Conservation (phyloP, 768 basidiomycete species). For the Termitomyces sp. region DNA sequence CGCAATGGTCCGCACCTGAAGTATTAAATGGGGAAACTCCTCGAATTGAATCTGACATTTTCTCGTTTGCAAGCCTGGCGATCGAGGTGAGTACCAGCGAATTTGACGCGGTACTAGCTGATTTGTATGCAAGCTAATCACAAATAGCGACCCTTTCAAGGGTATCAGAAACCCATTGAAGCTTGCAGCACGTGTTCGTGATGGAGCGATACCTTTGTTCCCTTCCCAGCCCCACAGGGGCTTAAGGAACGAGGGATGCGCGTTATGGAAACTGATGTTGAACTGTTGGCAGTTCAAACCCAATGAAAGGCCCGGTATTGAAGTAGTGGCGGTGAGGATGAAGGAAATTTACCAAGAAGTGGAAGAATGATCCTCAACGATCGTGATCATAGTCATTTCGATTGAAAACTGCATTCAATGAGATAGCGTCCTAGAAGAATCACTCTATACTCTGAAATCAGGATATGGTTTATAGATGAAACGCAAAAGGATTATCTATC, state of each 20-base stretch:
- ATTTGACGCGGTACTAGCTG: background rate
- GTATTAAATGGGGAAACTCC: background rate
- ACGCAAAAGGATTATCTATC: background rate
- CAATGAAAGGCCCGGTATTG: background rate
- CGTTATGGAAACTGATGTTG: background rate
- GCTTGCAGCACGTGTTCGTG: background rate
- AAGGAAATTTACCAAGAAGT: background rate
- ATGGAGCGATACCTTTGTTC: background rate
- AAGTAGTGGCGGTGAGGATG: background rate
- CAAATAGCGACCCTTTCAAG: background rate
- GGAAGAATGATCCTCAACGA: background rate
- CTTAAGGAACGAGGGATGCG: background rate
- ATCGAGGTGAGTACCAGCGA: background rate
- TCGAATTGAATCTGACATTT: background rate
- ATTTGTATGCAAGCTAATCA: background rate
- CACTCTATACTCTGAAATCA: background rate
- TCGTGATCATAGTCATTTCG: background rate
- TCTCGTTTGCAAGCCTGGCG: background rate
- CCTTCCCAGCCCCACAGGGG: background rate
- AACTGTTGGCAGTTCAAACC: background rate
- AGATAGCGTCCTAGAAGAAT: background rate
- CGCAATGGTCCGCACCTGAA: background rate
- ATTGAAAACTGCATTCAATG: background rate
- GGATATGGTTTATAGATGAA: background rate
- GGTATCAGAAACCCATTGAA: background rate